Evolutionary conservation across 2,329 filamentous ascomycete species (phyloP), one percentile per base, ranked within the genome.

Genomic region (Diplocarpon rosae): DNA sequence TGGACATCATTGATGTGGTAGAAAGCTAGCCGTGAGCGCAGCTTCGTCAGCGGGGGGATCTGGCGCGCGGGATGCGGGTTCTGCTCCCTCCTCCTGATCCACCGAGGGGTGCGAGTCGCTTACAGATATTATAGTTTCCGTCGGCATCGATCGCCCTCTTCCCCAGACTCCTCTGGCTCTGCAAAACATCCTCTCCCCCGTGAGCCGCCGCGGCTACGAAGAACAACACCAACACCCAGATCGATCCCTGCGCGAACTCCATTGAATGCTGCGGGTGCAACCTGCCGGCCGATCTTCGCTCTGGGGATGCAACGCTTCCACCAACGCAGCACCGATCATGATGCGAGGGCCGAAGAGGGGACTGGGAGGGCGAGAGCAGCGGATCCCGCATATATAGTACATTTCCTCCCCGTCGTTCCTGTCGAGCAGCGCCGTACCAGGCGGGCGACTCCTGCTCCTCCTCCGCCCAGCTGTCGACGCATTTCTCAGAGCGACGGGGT

Each of bases 1-100:
- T 83, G 79, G 12, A 83, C 75, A 57, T 83, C 78, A 56, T 83
- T 83, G 66, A 83, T 70, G 59, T 83, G 79, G 63, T 80, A 81
- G 64, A 82, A 80, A 6, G 77, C 66, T 69, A n/a, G 11, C 24
- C 30, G 30, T 4, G 11, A 32, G 30, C 30, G n/a, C 30, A 14
- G 29, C 29, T 13, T 30, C 29, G 8, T 30, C 29, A 13, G 13
- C 29, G 29, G 29, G 13, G 8, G 29, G 8, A 8, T 30, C 29
- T 30, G 29, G 29, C 29, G 8, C 29, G 29, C 13, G 29, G 29
- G 29, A 30, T 30, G 8, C 29, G 29, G 29, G 29, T 8, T 13
- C 29, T n/a, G n/a, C n/a, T n/a, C n/a, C n/a, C n/a, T n/a, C n/a
- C n/a, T n/a, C 11, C 11, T 32, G 4, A 9, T 14, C 30, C 30